Conservation (phyloP, 805 yeast genomes). For the Metschnikowia hibisci region DNA sequence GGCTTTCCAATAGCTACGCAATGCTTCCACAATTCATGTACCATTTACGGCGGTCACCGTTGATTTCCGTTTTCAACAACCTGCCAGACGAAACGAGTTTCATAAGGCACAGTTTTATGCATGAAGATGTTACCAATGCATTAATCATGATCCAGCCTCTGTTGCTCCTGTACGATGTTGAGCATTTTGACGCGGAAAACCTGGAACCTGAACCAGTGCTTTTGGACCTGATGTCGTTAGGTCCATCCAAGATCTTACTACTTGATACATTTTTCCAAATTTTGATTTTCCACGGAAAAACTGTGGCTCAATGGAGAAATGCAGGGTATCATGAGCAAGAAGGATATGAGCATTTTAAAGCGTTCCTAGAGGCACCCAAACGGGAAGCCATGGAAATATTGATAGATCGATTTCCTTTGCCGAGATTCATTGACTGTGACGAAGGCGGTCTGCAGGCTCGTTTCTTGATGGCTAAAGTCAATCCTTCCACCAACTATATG, state of each 20-base stretch:
- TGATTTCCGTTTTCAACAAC: slow-evolving; percentile 61
- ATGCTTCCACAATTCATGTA: slow-evolving; percentile 65
- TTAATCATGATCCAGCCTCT: slow-evolving; percentile 70
- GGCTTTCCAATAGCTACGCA: slow-evolving; percentile 46
- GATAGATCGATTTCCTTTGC: slow-evolving; percentile 66
- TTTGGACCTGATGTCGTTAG: slow-evolving; percentile 59
- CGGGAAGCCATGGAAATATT: slow-evolving; percentile 62
- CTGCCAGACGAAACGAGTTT: slow-evolving; percentile 72
- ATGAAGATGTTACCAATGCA: slow-evolving; percentile 58
- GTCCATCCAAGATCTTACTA: slow-evolving; percentile 52
- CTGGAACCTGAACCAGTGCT: slow-evolving; percentile 60
- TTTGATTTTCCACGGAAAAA: slow-evolving; percentile 62
- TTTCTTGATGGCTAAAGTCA: slow-evolving; percentile 63
- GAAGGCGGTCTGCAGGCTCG: slow-evolving; percentile 77
- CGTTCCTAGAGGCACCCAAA: slow-evolving; percentile 58
- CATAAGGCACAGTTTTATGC: slow-evolving; percentile 57
- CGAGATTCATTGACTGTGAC: slow-evolving; percentile 68
- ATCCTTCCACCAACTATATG: slow-evolving; percentile 58
- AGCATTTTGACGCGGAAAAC: slow-evolving; percentile 33
- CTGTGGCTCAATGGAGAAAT: slow-evolving; percentile 64
- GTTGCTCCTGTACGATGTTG: slow-evolving; percentile 52
- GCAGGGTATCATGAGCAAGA: slow-evolving; percentile 59
- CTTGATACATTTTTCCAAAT: slow-evolving; percentile 70
- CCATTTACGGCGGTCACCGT: slow-evolving; percentile 63
- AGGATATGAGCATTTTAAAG: slow-evolving; percentile 57